Evolutionary conservation across 345 rosid genomes (phyloP), one percentile per base, ranked within the genome.

Genomic region (Eucalyptus cladocalyx): DNA sequence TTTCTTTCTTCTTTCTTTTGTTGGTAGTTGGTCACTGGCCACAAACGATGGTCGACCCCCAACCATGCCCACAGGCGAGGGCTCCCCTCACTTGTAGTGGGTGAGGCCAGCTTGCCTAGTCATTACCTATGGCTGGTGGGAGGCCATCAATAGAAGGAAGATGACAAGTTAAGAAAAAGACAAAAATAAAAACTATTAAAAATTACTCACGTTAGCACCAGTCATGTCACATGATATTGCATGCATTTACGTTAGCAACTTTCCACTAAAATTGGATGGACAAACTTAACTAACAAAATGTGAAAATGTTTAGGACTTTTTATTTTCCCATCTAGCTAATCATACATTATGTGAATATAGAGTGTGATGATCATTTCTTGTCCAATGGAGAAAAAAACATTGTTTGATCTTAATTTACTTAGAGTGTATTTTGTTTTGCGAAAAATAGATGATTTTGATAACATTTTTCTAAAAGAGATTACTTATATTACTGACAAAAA

Each of bases 241-340:
- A 1, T 0, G 1, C 24, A 3, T 53, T 1, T 3, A 53, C 2
- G 0, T 19, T 4, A 53, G 58, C 4, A 53, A 51, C 7, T 17
- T 51, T 15, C 19, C 8, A 1, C 2, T 18, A 51, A 51, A 51
- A 17, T 51, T 51, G 0, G 54, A 6, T 15, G 8, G 4, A 17
- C 0, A 3, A 0, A 51, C 8, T 51, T 18, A 17, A 51, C 17
- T 51, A 3, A 18, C 1, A 51, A 51, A 17, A 51, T 51, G 3
- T 51, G 1, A 54, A 54, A 54, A 9, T 0, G 3, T 58, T 53
- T 53, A 18, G 2, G 9, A 51, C 4, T 51, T 53, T 53, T 18
- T 53, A 50, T 50, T 50, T 19, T 7, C 24, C 10, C 4, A 1
- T 18, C 58, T 53, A 53, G 26, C 2, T 18, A 16, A 67, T 32